phyloP scores from a whole-genome alignment of 2,329 filamentous ascomycete species.

The Nemania serpens region DNA sequence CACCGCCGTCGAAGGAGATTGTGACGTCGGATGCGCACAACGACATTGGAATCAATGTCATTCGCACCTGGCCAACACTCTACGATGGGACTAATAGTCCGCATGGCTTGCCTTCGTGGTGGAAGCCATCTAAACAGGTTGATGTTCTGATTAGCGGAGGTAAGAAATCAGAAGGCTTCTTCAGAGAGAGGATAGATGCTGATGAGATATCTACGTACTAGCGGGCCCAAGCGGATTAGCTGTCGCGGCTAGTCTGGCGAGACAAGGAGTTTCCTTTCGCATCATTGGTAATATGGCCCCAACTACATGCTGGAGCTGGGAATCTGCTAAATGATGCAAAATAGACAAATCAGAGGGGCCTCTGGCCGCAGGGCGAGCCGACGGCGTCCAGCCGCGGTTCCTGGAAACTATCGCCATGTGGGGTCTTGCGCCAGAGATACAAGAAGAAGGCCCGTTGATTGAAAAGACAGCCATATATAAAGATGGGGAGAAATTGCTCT shows the following conservation, averaged over 20 bases:
- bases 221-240: constrained; percentile 42
- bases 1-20: constrained; percentile 34
- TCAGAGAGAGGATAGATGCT: neutral
- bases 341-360: constrained; percentile 39
- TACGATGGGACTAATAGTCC: constrained; percentile 40
- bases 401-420: constrained; percentile 26
- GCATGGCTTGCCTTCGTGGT: constrained; percentile 37
- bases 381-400: constrained; percentile 29
- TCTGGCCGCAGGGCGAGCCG: constrained; percentile 29
- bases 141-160: constrained; percentile 44
- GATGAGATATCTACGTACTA: constrained; percentile 13
- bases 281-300: constrained; percentile 37
- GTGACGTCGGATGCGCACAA: constrained; percentile 37
- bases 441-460: constrained; percentile 43
- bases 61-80: constrained; percentile 40
- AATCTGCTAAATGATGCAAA: neutral
- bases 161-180: constrained; percentile 19
- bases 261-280: constrained; percentile 42
- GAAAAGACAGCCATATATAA: constrained; percentile 39
- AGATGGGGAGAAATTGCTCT: constrained; percentile 39
- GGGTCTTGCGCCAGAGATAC: constrained; percentile 33
- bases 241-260: constrained; percentile 38
- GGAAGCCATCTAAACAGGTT: constrained; percentile 37
- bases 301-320: no score
- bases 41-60: constrained; percentile 35